These are phyloP conservation scores for Nemania sp. DNA, from an alignment of 2,329 filamentous ascomycete genomes.

Conservation along the genomic window DNA sequence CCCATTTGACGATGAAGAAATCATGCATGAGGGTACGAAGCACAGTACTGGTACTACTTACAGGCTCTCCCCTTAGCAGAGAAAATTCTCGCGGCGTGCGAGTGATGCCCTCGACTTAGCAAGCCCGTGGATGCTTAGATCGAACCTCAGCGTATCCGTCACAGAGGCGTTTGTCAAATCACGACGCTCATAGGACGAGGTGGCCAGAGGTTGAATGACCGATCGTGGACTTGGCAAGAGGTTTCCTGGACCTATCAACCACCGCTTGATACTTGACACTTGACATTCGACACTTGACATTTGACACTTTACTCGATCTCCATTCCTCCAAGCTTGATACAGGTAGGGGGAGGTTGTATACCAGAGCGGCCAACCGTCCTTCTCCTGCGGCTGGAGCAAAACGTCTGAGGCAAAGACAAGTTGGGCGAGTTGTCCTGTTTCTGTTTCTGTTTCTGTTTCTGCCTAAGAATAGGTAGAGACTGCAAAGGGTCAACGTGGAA, in stretches of 20 bases:
- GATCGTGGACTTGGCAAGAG: conserved; percentile 7
- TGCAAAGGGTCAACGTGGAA: conserved; percentile 15
- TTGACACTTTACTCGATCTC: neutral
- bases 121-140: neutral
- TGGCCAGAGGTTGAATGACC: conserved; percentile 21
- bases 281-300: neutral
- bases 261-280: neutral
- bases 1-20: conserved; percentile 31
- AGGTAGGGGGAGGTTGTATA: conserved; percentile 20
- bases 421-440: conserved; percentile 9
- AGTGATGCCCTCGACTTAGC: conserved; percentile 5
- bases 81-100: neutral
- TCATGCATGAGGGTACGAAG: conserved; percentile 19
- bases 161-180: conserved; percentile 12
- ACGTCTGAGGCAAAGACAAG: neutral
- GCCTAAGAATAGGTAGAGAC: conserved; percentile 22
- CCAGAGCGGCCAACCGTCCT: conserved; percentile 14
- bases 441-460: conserved; percentile 12
- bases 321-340: conserved; percentile 17
- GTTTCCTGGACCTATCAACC: conserved; percentile 2
- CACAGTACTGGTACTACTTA: too few relatives aligned
- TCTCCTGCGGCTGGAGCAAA: conserved; percentile 24
- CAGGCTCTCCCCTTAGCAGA: conserved; percentile 2
- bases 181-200: conserved; percentile 8
- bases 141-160: conserved; percentile 5